phyloP scores from a whole-genome alignment of 2,329 filamentous ascomycete species.

The Elsinoe fawcettii region DNA sequence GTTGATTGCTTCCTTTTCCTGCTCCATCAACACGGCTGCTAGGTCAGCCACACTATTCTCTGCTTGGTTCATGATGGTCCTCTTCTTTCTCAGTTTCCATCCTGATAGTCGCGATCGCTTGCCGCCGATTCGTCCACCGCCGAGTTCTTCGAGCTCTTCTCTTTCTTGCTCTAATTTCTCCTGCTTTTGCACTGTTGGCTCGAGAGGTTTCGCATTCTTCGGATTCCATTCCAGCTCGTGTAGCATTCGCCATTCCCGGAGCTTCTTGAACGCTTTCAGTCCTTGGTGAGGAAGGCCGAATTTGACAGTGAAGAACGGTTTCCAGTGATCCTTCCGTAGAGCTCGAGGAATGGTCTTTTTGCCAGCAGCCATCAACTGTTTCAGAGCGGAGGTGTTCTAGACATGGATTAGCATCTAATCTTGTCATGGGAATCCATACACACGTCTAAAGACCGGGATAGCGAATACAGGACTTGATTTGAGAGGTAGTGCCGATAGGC shows the following conservation, averaged over 20 bases:
- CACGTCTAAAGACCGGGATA: slow-evolving; percentile 50
- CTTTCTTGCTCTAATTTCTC: slow-evolving; percentile 32
- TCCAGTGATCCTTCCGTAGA: slow-evolving; percentile 57
- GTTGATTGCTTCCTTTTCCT: slow-evolving; percentile 32
- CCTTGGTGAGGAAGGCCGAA: slow-evolving; percentile 46
- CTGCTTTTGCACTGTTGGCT: slow-evolving; percentile 23
- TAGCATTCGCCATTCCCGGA: slow-evolving; percentile 53
- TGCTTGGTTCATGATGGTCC: slow-evolving; percentile 55
- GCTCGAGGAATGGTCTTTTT: slow-evolving; percentile 54
- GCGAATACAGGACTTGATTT: slow-evolving; percentile 57
- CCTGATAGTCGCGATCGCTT: not conserved
- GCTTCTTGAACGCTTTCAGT: slow-evolving; percentile 48
- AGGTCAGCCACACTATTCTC: slow-evolving; percentile 56
- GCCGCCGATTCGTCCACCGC: not conserved
- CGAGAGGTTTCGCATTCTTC: slow-evolving; percentile 34
- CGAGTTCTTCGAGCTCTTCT: slow-evolving; percentile 34
- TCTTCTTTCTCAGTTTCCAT: slow-evolving; percentile 41
- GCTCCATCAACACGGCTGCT: slow-evolving; percentile 47
- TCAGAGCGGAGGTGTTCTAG: slow-evolving; percentile 45
- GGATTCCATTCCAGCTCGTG: slow-evolving; percentile 48
- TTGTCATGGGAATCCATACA: slow-evolving; percentile 18
- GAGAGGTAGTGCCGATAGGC: slow-evolving; percentile 55
- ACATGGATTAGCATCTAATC: not conserved
- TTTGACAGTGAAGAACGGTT: slow-evolving; percentile 50
- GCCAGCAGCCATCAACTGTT: slow-evolving; percentile 55